Evolutionary conservation across 2,329 filamentous ascomycete genomes (phyloP), one percentile per base, ranked within the genome.

Genomic region (Colletotrichum sp.): DNA sequence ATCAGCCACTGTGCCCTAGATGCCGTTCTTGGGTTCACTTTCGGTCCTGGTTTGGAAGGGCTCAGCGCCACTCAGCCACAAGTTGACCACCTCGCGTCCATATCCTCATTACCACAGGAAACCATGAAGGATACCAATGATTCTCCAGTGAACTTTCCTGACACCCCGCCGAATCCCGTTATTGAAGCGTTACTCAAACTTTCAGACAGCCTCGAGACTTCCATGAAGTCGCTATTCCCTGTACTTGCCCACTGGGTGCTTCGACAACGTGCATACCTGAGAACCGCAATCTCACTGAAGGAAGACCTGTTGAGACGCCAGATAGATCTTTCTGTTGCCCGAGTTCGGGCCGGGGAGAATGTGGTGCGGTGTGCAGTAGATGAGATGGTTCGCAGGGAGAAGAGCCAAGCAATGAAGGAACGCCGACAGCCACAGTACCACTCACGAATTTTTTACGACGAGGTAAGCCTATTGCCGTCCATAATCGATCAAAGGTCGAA

Each of bases 1-100:
- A 81, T 86, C 52, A 80, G 79, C 7, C 79, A 81, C 34, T 78
- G 77, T 15, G 81, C 81, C 1, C 72, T 85, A 4, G 84, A 86
- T 73, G 76, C 79, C 49, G 82, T 86, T 12, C 80, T 83, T 32
- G 81, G 79, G 21, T 80, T 80, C 15, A 77, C 79, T 24, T 83
- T 85, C 26, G 83, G 81, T 34, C 52, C 72, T 13, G 72, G 68
- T 12, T 15, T 75, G 36, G 39, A 63, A 12, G 63, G 72, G 9
- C 52, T 72, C 30, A 68, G 63, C 18, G 68, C 72, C n/a, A 75
- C 72, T 28, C 72, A 75, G 18, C 72, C 68, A 15, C 30, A 68
- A 10, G 32, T 75, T 4, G 72, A 75, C 36, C 24, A 32, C 24
- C 57, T 75, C 8, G 49, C 72, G 12, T 63, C 68, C 2, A 8